These are phyloP conservation scores for Diversispora epigaea DNA, from an alignment of 192 early-diverging fungal genomes.

Conservation along the genomic window DNA sequence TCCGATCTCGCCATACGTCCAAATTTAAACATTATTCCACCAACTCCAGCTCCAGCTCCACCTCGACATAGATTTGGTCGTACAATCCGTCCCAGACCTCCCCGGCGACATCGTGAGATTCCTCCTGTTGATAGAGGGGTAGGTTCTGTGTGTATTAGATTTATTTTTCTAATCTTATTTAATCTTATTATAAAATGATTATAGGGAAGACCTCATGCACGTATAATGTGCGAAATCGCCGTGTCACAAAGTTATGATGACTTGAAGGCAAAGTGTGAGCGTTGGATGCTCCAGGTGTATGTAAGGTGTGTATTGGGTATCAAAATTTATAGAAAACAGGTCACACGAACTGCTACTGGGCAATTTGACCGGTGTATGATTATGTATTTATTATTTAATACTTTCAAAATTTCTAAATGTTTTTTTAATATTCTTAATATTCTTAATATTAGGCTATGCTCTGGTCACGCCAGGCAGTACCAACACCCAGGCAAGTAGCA, in stretches of 20 bases:
- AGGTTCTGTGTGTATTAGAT: constrained; percentile 7
- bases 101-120: constrained; percentile 4
- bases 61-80: neutral
- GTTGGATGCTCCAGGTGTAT: constrained; percentile 15
- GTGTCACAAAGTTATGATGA: neutral
- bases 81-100: neutral
- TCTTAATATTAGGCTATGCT: neutral
- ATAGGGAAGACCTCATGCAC: constrained; percentile 25
- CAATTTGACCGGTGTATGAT: constrained; percentile 10
- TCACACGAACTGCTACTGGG: neutral
- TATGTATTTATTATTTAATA: constrained; percentile 4
- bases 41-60: neutral
- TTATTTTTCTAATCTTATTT: constrained; percentile 18
- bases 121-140: constrained; percentile 1
- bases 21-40: constrained; percentile 8
- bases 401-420: neutral
- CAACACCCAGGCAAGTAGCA: neutral
- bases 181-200: constrained; percentile 27
- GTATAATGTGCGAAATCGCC: constrained; percentile 16
- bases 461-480: neutral
- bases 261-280: neutral
- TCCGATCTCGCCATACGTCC: neutral
- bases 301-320: constrained; percentile 21
- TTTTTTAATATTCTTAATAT: no score
- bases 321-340: neutral